phyloP scores from a whole-genome alignment of 176 grass and related monocot species.

The Eragrostis curvula region DNA sequence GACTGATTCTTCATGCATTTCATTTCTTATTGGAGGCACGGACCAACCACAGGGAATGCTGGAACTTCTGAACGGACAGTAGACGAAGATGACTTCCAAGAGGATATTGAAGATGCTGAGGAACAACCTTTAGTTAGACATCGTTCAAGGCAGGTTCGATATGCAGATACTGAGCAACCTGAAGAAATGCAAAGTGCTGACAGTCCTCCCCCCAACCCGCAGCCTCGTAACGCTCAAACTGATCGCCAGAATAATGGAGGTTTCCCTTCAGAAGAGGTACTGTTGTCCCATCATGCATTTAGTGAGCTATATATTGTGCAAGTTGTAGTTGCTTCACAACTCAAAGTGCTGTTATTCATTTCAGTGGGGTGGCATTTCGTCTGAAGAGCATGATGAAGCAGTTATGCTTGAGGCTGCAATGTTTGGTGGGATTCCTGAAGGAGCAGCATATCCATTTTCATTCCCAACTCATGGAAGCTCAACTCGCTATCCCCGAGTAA shows the following conservation, averaged over 20 bases:
- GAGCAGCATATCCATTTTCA: constrained; percentile 70
- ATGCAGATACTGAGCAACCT: constrained; percentile 46
- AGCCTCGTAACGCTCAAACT: constrained; percentile 36
- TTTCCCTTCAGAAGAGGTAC: constrained; percentile 78
- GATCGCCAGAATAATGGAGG: constrained; percentile 39
- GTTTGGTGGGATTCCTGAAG: constrained; percentile 87
- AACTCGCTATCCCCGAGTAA: constrained; percentile 41
- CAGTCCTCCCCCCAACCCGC: constrained; percentile 51
- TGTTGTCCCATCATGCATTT: constrained; percentile 12
- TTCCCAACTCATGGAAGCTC: constrained; percentile 53
- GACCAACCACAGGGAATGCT: constrained; percentile 34
- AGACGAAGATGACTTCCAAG: constrained; percentile 52
- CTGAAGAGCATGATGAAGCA: constrained; percentile 94
- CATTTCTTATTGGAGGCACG: constrained; percentile 66
- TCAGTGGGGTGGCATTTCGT: constrained; percentile 98
- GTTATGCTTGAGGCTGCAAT: constrained; percentile 99
- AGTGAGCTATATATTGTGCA: constrained; percentile 5
- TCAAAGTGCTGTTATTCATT: constrained; percentile 24
- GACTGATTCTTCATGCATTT: constrained; percentile 31
- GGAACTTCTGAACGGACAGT: constrained; percentile 62
- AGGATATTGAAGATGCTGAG: constrained; percentile 73
- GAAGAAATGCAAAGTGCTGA: constrained; percentile 35
- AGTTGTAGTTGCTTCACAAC: constrained; percentile 10
- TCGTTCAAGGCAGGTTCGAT: constrained; percentile 42
- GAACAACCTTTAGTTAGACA: constrained; percentile 74